Evolutionary conservation across 805 yeast genomes (phyloP).

Genomic region (Kluyveromyces nonfermentans): DNA sequence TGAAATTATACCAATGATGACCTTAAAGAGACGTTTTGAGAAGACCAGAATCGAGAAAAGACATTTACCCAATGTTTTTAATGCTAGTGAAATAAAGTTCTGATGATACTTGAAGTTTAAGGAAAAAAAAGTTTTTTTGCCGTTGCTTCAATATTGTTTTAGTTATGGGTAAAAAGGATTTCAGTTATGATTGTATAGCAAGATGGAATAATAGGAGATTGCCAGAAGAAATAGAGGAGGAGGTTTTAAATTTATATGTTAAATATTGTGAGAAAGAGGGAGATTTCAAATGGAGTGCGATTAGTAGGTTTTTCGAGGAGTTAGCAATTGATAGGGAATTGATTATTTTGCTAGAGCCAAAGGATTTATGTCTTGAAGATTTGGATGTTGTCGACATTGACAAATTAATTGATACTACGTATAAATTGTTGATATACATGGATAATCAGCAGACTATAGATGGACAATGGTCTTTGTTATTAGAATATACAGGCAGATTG

Average conservation of each 20-base stretch:
- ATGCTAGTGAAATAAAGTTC: too few relatives aligned
- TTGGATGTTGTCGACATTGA: conserved; percentile 42
- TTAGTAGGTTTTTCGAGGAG: conserved; percentile 24
- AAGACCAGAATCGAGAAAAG: too few relatives aligned
- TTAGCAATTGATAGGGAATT: conserved; percentile 27
- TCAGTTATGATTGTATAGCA: neutral
- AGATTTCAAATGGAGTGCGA: conserved; percentile 31
- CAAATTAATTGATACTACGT: conserved; percentile 33
- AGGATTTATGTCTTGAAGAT: conserved; percentile 31
- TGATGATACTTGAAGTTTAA: too few relatives aligned
- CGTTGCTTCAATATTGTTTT: too few relatives aligned
- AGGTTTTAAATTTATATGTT: conserved; percentile 35
- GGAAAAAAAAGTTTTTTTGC: too few relatives aligned
- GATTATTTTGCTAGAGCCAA: conserved; percentile 19
- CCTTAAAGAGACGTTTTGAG: too few relatives aligned
- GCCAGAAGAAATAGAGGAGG: conserved; percentile 38
- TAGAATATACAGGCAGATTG: conserved; percentile 20
- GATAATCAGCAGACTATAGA: conserved; percentile 31
- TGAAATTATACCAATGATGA: neutral
- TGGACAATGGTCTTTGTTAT: conserved; percentile 34
- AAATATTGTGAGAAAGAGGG: conserved; percentile 32
- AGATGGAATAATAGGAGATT: conserved; percentile 17
- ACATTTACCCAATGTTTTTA: too few relatives aligned
- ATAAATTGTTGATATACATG: conserved; percentile 33
- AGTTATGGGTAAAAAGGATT: neutral